Evolutionary conservation across 1,284 basidiomycete genomes (phyloP), one percentile per base, ranked within the genome.

Genomic region (Microbotryum violaceum): DNA sequence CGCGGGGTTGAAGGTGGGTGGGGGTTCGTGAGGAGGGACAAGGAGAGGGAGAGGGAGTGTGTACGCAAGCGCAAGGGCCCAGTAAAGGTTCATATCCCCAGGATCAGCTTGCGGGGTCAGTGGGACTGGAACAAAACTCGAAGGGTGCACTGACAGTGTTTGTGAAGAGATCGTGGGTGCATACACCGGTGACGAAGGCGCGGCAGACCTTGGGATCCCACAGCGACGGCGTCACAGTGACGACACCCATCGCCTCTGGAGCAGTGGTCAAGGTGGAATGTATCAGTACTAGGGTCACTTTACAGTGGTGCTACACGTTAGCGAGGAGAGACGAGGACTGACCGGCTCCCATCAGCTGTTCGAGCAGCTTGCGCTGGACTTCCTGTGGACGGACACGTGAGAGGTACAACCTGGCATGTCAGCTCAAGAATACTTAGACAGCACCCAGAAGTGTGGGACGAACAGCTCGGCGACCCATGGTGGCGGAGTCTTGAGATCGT

Each of bases 151-250:
- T 72, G 70, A 97, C 94, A 1, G 96, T 99, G 75, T 99, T 99
- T 55, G 92, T 96, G 77, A 98, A 98, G 49, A 98, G 82, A 9
- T 92, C 85, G 77, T 99, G 96, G 5, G 96, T 92, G 75, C 96
- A 99, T 23, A 90, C 93, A 58, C 96, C 96, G 72, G 96, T 98
- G 31, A 98, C 80, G 79, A 92, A 98, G 79, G 98, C 97, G 73
- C 90, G 83, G 82, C 96, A 98, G n/a, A 98, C 96, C 82, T 97
- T 97, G 71, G 92, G 90, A 76, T 96, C 91, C 62, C 87, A 89
- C 87, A 96, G 97, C 65, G 88, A 85, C 65, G 97, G 80, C 77
- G 97, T 92, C 69, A 88, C 85, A 70, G 90, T 90, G 53, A 89
- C 85, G 56, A 92, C 86, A 70, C 92, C 92, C 90, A 97, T 94